phyloP scores from a whole-genome alignment of 1,139 yeast genomes.

The Blastobotrys raffinosifermentans region DNA sequence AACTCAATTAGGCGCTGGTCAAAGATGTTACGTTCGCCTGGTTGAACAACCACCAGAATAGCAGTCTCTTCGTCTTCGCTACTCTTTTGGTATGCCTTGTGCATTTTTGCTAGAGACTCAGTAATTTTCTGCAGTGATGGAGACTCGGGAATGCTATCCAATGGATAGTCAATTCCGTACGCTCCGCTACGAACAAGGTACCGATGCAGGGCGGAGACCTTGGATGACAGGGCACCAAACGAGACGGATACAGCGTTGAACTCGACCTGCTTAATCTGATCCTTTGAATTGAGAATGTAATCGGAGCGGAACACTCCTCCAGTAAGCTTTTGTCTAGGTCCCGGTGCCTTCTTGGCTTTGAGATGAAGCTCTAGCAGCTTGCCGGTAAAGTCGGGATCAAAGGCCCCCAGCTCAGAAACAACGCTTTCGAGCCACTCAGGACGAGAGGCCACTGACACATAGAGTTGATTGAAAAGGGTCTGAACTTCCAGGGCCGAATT shows the following conservation, averaged over 20 bases:
- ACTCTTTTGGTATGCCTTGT: conserved; percentile 41
- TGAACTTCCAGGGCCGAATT: conserved; percentile 66
- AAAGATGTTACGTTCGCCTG: conserved; percentile 78
- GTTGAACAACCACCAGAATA: conserved; percentile 78
- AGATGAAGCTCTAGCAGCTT: conserved; percentile 47
- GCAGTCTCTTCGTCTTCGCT: conserved; percentile 38
- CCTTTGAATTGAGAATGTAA: conserved; percentile 52
- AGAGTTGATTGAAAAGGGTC: conserved; percentile 61
- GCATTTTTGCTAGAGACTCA: conserved; percentile 64
- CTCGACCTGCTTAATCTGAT: conserved; percentile 78
- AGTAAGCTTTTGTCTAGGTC: conserved; percentile 62
- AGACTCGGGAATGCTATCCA: conserved; percentile 58
- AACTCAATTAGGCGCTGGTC: conserved; percentile 87
- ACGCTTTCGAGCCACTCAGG: conserved; percentile 57
- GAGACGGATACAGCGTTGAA: conserved; percentile 95
- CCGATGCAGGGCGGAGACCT: conserved; percentile 70
- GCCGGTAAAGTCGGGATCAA: conserved; percentile 78
- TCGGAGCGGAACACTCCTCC: conserved; percentile 89
- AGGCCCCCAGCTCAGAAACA: conserved; percentile 41
- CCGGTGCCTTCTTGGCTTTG: conserved; percentile 26
- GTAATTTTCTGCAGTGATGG: conserved; percentile 58
- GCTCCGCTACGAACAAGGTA: conserved; percentile 34
- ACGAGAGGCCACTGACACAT: conserved; percentile 48
- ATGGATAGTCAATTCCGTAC: conserved; percentile 28
- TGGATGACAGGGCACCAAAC: conserved; percentile 83